Conservation (phyloP, 2,329 filamentous ascomycete species). For the Septoria linicola region DNA sequence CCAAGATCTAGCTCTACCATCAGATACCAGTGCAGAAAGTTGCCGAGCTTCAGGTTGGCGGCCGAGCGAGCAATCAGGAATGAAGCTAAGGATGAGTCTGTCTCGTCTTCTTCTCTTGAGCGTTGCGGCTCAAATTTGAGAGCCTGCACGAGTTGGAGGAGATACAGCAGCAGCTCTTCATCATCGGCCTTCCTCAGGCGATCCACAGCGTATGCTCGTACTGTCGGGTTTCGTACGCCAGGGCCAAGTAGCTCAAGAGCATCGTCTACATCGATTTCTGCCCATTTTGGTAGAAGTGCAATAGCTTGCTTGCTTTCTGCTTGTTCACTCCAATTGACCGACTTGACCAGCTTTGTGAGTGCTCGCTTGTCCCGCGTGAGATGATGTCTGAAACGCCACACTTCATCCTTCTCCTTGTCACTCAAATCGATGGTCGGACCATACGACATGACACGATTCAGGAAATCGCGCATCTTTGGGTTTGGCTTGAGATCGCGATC, state of each 20-base stretch:
- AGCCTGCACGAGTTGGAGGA: slow-evolving; percentile 92
- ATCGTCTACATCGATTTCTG: slow-evolving; percentile 94
- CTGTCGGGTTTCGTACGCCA: slow-evolving; percentile 81
- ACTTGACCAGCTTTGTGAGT: slow-evolving; percentile 96
- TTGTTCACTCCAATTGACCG: slow-evolving; percentile 87
- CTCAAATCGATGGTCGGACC: slow-evolving; percentile 86
- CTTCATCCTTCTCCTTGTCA: slow-evolving; percentile 88
- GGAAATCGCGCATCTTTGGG: slow-evolving; percentile 88
- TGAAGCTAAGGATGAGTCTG: slow-evolving; percentile 79
- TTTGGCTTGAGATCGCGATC: slow-evolving; percentile 96
- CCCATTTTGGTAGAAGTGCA: slow-evolving; percentile 88
- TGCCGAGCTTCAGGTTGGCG: slow-evolving; percentile 85
- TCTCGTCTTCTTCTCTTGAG: slow-evolving; percentile 44
- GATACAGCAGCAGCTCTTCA: slow-evolving; percentile 83
- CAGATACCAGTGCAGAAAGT: slow-evolving; percentile 96
- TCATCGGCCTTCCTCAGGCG: slow-evolving; percentile 89
- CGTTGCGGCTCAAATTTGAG: slow-evolving; percentile 80
- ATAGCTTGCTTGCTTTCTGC: slow-evolving; percentile 85
- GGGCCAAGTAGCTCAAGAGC: slow-evolving; percentile 90
- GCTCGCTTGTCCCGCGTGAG: slow-evolving; percentile 82
- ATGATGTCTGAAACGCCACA: slow-evolving; percentile 98
- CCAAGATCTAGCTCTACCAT: slow-evolving; percentile 93
- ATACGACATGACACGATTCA: slow-evolving; percentile 87
- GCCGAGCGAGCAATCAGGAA: slow-evolving; percentile 88
- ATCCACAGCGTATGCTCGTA: slow-evolving; percentile 91